Conservation (phyloP, 177 flowering plant species). For the Telopea speciosissima region DNA sequence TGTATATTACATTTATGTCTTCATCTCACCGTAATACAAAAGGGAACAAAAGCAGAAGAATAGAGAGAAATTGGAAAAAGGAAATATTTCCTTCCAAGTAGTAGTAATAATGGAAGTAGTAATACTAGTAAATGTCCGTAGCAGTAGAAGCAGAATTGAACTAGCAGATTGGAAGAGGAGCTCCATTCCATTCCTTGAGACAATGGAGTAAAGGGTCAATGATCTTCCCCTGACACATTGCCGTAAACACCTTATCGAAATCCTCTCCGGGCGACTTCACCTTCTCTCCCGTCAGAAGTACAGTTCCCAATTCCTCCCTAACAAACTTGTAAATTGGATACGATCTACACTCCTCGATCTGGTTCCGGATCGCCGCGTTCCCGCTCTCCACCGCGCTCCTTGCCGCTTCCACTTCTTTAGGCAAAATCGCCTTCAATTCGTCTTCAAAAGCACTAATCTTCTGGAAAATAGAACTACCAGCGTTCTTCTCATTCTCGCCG, state of each 20-base stretch:
- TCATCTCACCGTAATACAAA: too few species aligned
- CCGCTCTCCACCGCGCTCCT: conserved; percentile 41
- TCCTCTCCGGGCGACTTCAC: conserved; percentile 55
- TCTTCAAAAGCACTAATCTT: conserved; percentile 61
- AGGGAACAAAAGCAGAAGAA: too few species aligned
- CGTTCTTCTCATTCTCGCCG: conserved; percentile 40
- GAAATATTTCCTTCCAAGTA: too few species aligned
- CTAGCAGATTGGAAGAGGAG: conserved; percentile 64
- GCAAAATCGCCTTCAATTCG: conserved; percentile 49
- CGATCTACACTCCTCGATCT: conserved; percentile 57
- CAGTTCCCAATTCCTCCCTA: conserved; percentile 47
- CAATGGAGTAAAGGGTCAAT: conserved; percentile 61
- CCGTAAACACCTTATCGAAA: conserved; percentile 50
- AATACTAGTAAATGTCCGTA: too few species aligned
- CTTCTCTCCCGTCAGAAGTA: conserved; percentile 50
- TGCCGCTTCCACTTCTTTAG: conserved; percentile 56
- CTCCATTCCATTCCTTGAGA: conserved; percentile 56
- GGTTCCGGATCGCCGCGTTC: conserved; percentile 29
- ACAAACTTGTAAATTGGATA: conserved; percentile 59
- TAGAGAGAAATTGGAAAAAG: too few species aligned
- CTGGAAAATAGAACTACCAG: conserved; percentile 44
- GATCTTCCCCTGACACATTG: conserved; percentile 42
- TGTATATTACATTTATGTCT: too few species aligned
- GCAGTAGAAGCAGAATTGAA: too few species aligned
- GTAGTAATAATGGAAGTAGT: too few species aligned